Evolutionary conservation across 2,329 filamentous ascomycete species (phyloP), one percentile per base, ranked within the genome.

Genomic region (Fusarium nematophilum): DNA sequence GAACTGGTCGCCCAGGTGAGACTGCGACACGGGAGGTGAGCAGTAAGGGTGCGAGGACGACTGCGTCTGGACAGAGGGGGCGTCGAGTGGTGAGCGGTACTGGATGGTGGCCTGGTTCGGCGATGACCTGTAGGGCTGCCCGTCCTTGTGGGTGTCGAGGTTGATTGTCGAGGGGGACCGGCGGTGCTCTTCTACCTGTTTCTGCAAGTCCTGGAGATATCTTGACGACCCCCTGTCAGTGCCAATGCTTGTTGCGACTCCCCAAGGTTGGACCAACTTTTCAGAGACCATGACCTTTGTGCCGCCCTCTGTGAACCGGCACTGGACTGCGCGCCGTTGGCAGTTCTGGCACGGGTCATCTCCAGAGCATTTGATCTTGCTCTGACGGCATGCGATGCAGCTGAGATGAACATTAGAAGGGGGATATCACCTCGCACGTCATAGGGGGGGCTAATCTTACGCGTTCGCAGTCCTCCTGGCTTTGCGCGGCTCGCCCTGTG

Each of bases 361-460:
- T n/a, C 73, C 73, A 2, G 72, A 73, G 17, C 73, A 75, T 59
- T 74, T 75, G 25, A 75, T 73, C 57, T 75, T 75, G 52, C 72
- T 73, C 25, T 73, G 69, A 6, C 73, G 70, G 43, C 73, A 75
- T 2, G 67, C 53, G 42, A 70, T 51, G 34, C 72, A 75, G 6
- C 72, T 75, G 39, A 17, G 37, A 37, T 17, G 18, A 3, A 48
- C 14, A 31, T 14, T 7, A 23, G 10, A 14, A n/a, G n/a, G n/a
- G n/a, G n/a, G n/a, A n/a, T n/a, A n/a, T n/a, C n/a, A n/a, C n/a
- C n/a, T n/a, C n/a, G n/a, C n/a, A n/a, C 21, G 21, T 25, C 14
- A 13, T 15, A 5, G 17, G 14, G 18, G 4, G 27, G 31, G 37
- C 29, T 14, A 5, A 5, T 38, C 59, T 65, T 45, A 71, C 69